These are phyloP conservation scores for Malus asiatica DNA, from an alignment of 306 rosid genomes.

Conservation along the genomic window DNA sequence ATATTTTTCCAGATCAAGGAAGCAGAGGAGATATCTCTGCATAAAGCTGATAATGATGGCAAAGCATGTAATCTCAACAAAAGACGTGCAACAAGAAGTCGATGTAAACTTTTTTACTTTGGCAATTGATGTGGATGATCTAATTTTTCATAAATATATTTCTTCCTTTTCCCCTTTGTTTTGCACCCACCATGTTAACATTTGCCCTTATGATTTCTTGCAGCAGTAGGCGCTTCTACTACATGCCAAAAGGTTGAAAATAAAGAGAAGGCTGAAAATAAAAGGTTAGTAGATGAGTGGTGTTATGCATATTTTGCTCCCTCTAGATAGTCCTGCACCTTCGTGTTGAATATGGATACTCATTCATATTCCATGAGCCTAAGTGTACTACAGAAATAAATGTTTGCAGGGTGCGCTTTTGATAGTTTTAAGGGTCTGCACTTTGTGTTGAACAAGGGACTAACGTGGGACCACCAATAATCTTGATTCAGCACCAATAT, in stretches of 20 bases:
- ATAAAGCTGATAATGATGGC: slow-evolving; percentile 21
- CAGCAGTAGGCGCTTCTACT: slow-evolving; percentile 58
- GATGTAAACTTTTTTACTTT: slow-evolving; percentile 41
- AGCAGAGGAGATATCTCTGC: slow-evolving; percentile 27
- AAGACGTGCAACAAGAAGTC: slow-evolving; percentile 49
- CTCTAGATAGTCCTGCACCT: not conserved
- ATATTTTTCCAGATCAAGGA: slow-evolving; percentile 38
- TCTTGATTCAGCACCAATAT: not conserved
- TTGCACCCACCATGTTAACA: slow-evolving; percentile 4
- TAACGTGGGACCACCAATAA: not conserved
- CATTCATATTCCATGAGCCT: not conserved
- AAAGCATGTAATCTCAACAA: slow-evolving; percentile 23
- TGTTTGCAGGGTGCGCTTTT: not conserved
- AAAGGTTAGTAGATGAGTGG: slow-evolving; percentile 45
- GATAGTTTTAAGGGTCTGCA: not conserved
- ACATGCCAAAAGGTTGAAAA: slow-evolving; percentile 31
- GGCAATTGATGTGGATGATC: not conserved
- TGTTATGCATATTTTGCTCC: not conserved
- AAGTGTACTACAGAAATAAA: not conserved
- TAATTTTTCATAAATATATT: not conserved
- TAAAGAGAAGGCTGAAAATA: slow-evolving; percentile 50
- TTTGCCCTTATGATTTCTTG: slow-evolving; percentile 14
- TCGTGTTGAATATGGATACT: not conserved
- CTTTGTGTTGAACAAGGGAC: not conserved
- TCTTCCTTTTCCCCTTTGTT: not conserved